Evolutionary conservation across 2,329 filamentous ascomycete genomes (phyloP), one percentile per base, ranked within the genome.

Genomic region (Pseudogymnoascus pannorum): DNA sequence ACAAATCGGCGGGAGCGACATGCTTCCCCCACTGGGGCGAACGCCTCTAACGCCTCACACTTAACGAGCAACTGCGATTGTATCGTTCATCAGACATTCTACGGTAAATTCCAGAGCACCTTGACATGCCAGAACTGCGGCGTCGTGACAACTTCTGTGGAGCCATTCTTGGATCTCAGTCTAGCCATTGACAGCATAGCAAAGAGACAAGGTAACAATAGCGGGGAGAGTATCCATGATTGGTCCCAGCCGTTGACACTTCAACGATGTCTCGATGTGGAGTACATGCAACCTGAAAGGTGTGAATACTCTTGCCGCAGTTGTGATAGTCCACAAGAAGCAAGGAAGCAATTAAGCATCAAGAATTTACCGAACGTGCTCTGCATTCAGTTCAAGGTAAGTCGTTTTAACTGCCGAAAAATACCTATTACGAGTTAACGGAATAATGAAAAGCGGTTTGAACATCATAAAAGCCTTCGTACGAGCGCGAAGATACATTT

Each of bases 11-110:
- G 66, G 82, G 83, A 38, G 87, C 86, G 70, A 82, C 57, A 58
- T 38, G 14, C 31, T 40, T 58, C 57, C 14, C 57, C 57, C 18
- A 58, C 31, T 24, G 65, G 82, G 85, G 69, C 82, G 84, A 69
- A 83, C 18, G 61, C 62, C 16, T 54, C 63, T 26, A 24, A 38
- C 16, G 64, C 60, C 22, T 42, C 58, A 26, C 36, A 60, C 36
- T 31, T 60, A 20, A 63, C 38, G n/a, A 38, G 14, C 22, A 44
- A 54, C 67, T 97, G 94, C 78, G 84, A 87, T 63, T 99, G 93
- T 74, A 90, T 97, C 69, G 88, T 97, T 67, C 94, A 97, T 73
- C 89, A 93, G 71, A 92, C 91, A 0, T 97, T 97, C 70, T 96
- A 93, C 72, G 94, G 94, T 64, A 93, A 95, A 72, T 84, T 95